A percentile compares a stretch with the other conserved stretches of the same genome.
phyloP scores from a whole-genome alignment of 306 rosid species.

The Cercis canadensis region DNA sequence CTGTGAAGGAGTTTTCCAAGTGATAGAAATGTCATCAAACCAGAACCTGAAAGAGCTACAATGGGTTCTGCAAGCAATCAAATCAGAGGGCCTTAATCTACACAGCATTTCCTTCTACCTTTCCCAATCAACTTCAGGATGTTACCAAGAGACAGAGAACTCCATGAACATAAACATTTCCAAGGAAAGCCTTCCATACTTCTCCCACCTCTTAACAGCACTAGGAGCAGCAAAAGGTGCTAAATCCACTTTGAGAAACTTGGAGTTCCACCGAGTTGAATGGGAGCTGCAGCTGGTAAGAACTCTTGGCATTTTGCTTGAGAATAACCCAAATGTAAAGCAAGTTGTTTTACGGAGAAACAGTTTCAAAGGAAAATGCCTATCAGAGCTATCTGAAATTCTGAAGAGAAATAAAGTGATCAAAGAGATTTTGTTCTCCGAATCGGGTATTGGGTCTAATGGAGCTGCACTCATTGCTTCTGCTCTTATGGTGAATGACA shows the following conservation, averaged over 20 bases:
- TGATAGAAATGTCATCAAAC: slow-evolving; percentile 65
- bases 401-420: slow-evolving; percentile 62
- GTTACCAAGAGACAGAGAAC: slow-evolving; percentile 80
- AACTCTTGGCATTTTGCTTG: slow-evolving; percentile 56
- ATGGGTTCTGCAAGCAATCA: slow-evolving; percentile 60
- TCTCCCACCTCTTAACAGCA: slow-evolving; percentile 57
- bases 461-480: slow-evolving; percentile 81
- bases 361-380: slow-evolving; percentile 55
- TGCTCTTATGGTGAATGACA: slow-evolving; percentile 69
- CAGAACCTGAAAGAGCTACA: slow-evolving; percentile 65
- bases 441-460: slow-evolving; percentile 66
- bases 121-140: slow-evolving; percentile 68
- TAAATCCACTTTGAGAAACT: slow-evolving; percentile 60
- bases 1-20: slow-evolving; percentile 20
- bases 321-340: slow-evolving; percentile 45
- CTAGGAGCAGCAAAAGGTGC: slow-evolving; percentile 46
- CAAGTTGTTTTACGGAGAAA: slow-evolving; percentile 71
- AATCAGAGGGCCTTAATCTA: slow-evolving; percentile 53
- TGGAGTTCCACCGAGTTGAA: slow-evolving; percentile 78
- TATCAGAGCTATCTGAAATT: slow-evolving; percentile 57
- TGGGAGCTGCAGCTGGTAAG: slow-evolving; percentile 64
- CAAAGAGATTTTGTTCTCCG: slow-evolving; percentile 83
- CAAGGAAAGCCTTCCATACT: slow-evolving; percentile 51
- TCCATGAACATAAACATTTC: slow-evolving; percentile 75
- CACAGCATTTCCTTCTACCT: slow-evolving; percentile 85